phyloP scores from a whole-genome alignment of 2,329 filamentous ascomycete species.

The Hymenoscyphus linearis region DNA sequence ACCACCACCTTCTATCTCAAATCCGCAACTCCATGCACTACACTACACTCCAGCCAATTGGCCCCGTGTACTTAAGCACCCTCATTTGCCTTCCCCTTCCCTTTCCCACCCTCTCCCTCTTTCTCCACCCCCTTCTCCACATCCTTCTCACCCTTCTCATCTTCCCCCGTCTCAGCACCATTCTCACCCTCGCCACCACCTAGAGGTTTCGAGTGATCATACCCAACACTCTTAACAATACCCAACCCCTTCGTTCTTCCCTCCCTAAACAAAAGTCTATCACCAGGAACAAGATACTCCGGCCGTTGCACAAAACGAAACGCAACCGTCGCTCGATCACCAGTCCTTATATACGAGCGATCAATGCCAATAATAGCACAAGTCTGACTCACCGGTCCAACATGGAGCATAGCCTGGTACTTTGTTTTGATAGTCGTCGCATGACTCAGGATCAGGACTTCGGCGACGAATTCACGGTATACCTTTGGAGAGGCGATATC shows the following conservation, averaged over 20 bases:
- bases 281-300: slow-evolving; percentile 84
- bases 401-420: slow-evolving; percentile 97
- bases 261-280: slow-evolving; percentile 87
- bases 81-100: background rate
- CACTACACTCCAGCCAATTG: too few species aligned
- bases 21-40: too few species aligned
- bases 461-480: slow-evolving; percentile 70
- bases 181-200: slow-evolving; percentile 33
- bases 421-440: slow-evolving; percentile 95
- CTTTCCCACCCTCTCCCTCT: background rate
- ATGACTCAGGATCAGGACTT: slow-evolving; percentile 90
- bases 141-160: background rate
- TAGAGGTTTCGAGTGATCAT: slow-evolving; percentile 59
- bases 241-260: slow-evolving; percentile 92
- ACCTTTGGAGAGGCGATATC: slow-evolving; percentile 69
- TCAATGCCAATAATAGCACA: slow-evolving; percentile 98
- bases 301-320: slow-evolving; percentile 93
- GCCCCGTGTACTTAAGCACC: too few species aligned
- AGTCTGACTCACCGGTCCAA: slow-evolving; percentile 90
- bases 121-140: background rate
- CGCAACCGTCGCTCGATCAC: slow-evolving; percentile 87
- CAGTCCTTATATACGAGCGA: slow-evolving; percentile 88
- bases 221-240: slow-evolving; percentile 87
- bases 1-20: too few species aligned
- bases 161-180: background rate